Conservation (phyloP, 2,329 filamentous ascomycete genomes). For the Talaromyces pinophilus region DNA sequence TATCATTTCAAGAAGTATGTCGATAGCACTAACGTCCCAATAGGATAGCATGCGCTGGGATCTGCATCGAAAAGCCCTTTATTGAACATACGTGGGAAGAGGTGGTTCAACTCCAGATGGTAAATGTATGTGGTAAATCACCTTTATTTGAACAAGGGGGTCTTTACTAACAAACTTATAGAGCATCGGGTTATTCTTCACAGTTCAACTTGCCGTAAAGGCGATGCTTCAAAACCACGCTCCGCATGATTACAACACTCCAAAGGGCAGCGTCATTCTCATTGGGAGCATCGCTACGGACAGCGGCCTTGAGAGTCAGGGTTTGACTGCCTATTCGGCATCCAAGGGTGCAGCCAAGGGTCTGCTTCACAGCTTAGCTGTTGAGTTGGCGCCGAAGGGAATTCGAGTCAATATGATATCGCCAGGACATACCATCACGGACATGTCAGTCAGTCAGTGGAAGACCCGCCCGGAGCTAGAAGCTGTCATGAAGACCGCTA, state of each 20-base stretch:
- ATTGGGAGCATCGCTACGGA: not conserved
- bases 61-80: slow-evolving; percentile 37
- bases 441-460: slow-evolving; percentile 35
- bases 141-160: not conserved
- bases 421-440: slow-evolving; percentile 40
- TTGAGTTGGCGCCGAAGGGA: slow-evolving; percentile 36
- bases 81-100: slow-evolving; percentile 21
- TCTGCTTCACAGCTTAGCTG: slow-evolving; percentile 31
- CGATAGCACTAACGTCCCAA: not conserved
- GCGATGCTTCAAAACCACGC: not conserved
- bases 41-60: slow-evolving; percentile 29
- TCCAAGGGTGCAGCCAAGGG: slow-evolving; percentile 25
- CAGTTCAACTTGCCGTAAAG: not conserved
- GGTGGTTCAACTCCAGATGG: not conserved
- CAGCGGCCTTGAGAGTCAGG: not conserved
- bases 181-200: not conserved
- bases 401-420: slow-evolving; percentile 44
- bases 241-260: not conserved
- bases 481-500: not conserved
- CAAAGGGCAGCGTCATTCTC: not conserved
- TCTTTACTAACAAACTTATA: not conserved
- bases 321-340: not conserved
- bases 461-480: slow-evolving; percentile 38
- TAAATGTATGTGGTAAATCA: slow-evolving; percentile 2
- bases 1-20: not conserved